These are phyloP conservation scores for Argentina anserina DNA, from an alignment of 306 rosid species.

Conservation along the genomic window DNA sequence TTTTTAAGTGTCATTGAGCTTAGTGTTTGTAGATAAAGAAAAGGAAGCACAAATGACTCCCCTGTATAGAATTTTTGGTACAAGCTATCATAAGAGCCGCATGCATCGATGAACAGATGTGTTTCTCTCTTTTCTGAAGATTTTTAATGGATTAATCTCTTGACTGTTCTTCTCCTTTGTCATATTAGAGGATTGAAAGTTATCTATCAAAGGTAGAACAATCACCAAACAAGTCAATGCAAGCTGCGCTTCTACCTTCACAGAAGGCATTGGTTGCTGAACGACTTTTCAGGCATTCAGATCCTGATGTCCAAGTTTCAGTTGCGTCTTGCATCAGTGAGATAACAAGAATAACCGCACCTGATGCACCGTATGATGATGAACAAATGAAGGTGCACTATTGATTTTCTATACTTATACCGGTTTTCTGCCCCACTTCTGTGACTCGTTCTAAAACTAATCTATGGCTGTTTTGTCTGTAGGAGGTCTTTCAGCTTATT, in stretches of 20 bases:
- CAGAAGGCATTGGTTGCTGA: slow-evolving; percentile 62
- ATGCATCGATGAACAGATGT: neutral
- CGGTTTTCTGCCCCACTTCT: neutral
- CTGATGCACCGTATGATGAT: slow-evolving; percentile 92
- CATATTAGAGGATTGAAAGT: slow-evolving; percentile 56
- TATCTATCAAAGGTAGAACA: slow-evolving; percentile 73
- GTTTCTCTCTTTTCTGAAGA: neutral
- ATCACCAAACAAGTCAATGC: slow-evolving; percentile 71
- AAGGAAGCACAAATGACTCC: neutral
- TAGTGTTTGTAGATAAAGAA: neutral
- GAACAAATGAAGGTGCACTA: slow-evolving; percentile 79
- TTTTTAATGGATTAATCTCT: neutral
- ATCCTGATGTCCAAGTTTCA: slow-evolving; percentile 74
- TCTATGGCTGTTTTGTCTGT: slow-evolving; percentile 18
- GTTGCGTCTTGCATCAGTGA: slow-evolving; percentile 91
- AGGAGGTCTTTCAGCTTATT: slow-evolving; percentile 82
- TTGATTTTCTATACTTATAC: neutral
- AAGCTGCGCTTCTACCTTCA: slow-evolving; percentile 65
- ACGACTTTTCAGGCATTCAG: slow-evolving; percentile 56
- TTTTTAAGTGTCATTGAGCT: neutral
- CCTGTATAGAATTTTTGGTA: neutral
- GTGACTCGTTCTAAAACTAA: neutral
- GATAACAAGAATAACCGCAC: slow-evolving; percentile 93
- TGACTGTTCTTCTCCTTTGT: slow-evolving; percentile 15
- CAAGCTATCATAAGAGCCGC: neutral